Conservation (phyloP, 164 flowering plant genomes). For the Warburgia ugandensis region DNA sequence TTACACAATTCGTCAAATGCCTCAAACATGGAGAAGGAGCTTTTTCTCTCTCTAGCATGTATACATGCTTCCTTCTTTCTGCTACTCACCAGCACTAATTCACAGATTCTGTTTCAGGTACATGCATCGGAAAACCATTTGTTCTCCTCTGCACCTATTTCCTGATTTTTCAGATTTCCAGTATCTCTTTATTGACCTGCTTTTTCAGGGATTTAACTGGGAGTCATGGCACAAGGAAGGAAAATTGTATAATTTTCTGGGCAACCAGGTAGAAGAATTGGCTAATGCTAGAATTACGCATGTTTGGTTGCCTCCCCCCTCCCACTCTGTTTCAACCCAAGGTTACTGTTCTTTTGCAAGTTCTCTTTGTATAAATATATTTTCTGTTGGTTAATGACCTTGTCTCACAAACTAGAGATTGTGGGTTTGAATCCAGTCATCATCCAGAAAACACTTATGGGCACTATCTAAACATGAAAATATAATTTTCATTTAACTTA, state of each 20-base stretch:
- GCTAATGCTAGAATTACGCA: conserved; percentile 59
- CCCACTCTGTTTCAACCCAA: conserved; percentile 53
- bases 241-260: conserved; percentile 56
- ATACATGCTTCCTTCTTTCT: not conserved
- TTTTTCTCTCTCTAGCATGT: no score
- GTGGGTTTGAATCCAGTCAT: not conserved
- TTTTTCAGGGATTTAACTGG: conserved; percentile 68
- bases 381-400: no score
- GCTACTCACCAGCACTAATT: not conserved
- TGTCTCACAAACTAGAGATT: no score
- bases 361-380: no score
- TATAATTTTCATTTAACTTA: no score
- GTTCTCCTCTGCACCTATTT: not conserved
- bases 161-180: not conserved
- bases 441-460: no score
- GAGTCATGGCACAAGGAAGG: conserved; percentile 50
- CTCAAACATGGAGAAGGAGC: no score
- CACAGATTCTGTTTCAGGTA: conserved; percentile 13
- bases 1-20: no score
- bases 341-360: conserved; percentile 23
- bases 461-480: no score
- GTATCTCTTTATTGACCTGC: not conserved
- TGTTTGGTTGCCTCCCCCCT: conserved; percentile 80
- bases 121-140: not conserved
- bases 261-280: conserved; percentile 29